phyloP scores from a whole-genome alignment of 106 monocot species.

The Dioscorea dumetorum region DNA sequence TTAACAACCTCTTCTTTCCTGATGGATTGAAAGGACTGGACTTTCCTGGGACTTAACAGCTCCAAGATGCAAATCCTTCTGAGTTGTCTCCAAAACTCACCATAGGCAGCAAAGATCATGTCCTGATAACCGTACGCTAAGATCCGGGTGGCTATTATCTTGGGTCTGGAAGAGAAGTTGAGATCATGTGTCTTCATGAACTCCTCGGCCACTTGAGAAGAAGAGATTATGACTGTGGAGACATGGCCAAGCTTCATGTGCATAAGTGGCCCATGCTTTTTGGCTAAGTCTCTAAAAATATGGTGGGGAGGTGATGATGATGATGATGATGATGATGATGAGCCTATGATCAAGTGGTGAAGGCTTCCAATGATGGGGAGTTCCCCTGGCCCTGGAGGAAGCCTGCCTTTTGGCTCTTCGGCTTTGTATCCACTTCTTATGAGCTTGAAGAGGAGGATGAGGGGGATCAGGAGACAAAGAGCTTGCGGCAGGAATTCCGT shows the following conservation, averaged over 20 bases:
- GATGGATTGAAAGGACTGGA: neutral
- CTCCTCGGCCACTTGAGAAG: neutral
- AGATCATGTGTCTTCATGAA: slow-evolving; percentile 5
- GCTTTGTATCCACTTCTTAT: neutral
- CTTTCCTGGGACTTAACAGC: neutral
- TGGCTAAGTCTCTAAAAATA: neutral
- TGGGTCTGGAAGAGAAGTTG: neutral
- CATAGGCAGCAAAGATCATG: neutral
- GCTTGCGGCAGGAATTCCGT: neutral
- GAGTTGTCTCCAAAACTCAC: slow-evolving; percentile 4
- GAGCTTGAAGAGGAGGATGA: neutral
- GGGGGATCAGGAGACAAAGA: neutral
- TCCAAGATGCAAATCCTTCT: slow-evolving; percentile 1
- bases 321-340: too few species aligned
- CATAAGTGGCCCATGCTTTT: slow-evolving; percentile 8
- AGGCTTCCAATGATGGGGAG: slow-evolving; percentile 1
- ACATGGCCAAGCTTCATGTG: slow-evolving; percentile 1
- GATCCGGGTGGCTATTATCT: neutral
- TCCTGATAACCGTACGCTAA: neutral
- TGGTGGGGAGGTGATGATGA: neutral
- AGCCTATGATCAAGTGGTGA: neutral
- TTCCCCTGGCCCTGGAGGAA: slow-evolving; percentile 2
- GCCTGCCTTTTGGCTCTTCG: neutral
- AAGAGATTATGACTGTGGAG: neutral
- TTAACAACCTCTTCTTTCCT: neutral